phyloP scores from a whole-genome alignment of 1,284 basidiomycete genomes.

The Tylopilus sp. region DNA sequence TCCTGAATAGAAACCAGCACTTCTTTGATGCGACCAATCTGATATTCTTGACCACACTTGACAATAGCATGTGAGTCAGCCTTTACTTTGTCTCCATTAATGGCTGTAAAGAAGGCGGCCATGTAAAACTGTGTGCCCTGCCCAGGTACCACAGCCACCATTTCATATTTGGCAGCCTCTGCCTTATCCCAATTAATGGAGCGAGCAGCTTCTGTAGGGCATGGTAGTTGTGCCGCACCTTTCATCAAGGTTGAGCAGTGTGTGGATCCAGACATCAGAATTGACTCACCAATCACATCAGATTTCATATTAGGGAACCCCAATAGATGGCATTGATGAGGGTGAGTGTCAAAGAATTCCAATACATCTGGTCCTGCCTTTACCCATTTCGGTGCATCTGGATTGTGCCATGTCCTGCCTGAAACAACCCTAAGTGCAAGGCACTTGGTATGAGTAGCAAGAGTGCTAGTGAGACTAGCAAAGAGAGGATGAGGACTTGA shows the following conservation, averaged over 20 bases:
- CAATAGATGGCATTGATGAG: constrained; percentile 1
- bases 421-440: no score
- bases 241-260: background rate
- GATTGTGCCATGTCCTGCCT: constrained; percentile 18
- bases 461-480: no score
- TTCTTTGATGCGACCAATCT: no score
- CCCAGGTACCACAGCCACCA: background rate
- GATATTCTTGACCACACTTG: no score
- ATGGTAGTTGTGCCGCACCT: background rate
- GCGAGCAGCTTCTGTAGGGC: background rate
- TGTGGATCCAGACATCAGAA: no score
- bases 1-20: no score
- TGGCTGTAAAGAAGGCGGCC: no score
- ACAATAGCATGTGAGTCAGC: no score
- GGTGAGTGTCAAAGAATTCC: constrained; percentile 1
- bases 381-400: background rate
- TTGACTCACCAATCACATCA: background rate
- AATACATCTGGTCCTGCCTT: background rate
- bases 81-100: no score
- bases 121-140: background rate
- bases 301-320: constrained; percentile 1
- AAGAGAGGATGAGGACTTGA: no score
- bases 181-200: background rate
- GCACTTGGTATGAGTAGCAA: no score
- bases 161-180: background rate